Evolutionary conservation across 805 yeast genomes (phyloP).

Genomic region (Yarrowia deformans): DNA sequence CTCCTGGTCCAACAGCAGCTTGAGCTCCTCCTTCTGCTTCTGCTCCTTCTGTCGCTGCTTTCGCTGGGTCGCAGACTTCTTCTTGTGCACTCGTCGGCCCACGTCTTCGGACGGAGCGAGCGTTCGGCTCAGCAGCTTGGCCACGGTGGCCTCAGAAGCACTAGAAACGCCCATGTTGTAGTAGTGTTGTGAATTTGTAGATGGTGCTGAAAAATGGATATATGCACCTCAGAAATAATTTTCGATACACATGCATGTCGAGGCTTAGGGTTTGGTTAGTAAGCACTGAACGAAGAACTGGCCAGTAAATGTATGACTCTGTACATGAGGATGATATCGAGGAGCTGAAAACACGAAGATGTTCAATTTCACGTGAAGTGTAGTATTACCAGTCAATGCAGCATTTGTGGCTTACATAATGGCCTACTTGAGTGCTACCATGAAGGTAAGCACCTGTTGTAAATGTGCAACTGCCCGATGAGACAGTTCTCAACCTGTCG

Average conservation of each 20-base stretch:
- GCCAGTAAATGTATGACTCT: too few relatives aligned
- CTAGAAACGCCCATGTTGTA: conserved; percentile 23
- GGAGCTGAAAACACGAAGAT: too few relatives aligned
- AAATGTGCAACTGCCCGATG: too few relatives aligned
- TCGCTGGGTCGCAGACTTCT: conserved; percentile 35
- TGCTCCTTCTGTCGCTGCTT: conserved; percentile 26
- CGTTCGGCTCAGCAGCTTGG: conserved; percentile 27
- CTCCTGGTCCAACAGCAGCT: conserved; percentile 22
- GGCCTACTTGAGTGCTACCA: too few relatives aligned
- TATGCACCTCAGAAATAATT: conserved; percentile 30
- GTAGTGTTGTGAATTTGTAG: background rate
- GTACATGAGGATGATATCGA: too few relatives aligned
- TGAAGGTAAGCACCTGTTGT: too few relatives aligned
- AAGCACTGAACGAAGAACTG: background rate
- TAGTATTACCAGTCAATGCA: too few relatives aligned
- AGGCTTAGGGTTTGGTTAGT: conserved; percentile 16
- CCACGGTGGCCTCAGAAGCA: conserved; percentile 37
- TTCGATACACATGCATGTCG: conserved; percentile 18
- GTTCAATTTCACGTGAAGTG: too few relatives aligned
- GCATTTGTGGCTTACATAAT: too few relatives aligned
- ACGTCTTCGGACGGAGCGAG: conserved; percentile 32
- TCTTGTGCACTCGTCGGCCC: conserved; percentile 32
- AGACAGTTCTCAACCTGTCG: too few relatives aligned
- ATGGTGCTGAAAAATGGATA: background rate
- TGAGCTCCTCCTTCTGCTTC: conserved; percentile 24